Conservation (phyloP, 192 early-diverging fungal species). For the Pilaira anomala region DNA sequence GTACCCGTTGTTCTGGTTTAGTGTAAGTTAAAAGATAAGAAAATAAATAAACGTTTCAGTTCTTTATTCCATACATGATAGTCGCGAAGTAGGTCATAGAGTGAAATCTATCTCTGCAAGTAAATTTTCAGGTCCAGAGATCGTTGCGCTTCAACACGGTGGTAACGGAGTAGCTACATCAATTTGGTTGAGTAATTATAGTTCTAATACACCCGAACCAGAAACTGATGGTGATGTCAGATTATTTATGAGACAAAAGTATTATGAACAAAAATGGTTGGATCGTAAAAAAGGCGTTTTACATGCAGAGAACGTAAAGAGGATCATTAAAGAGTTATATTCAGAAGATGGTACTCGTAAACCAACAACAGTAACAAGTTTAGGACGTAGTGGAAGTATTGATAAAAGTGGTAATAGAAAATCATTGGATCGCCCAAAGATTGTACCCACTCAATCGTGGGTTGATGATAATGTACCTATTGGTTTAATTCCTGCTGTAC, state of each 20-base stretch:
- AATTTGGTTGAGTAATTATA: constrained; percentile 33
- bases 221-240: constrained; percentile 33
- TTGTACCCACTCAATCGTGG: not conserved
- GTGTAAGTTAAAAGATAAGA: constrained; percentile 41
- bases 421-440: not conserved
- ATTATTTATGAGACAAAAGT: constrained; percentile 38
- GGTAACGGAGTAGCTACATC: constrained; percentile 47
- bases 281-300: constrained; percentile 1
- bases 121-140: constrained; percentile 50
- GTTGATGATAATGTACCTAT: constrained; percentile 18
- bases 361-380: not conserved
- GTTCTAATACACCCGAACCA: constrained; percentile 8
- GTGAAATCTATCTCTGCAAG: constrained; percentile 61
- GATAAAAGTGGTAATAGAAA: not conserved
- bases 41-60: not conserved
- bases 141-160: constrained; percentile 41
- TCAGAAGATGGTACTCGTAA: constrained; percentile 6
- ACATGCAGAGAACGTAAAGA: constrained; percentile 16
- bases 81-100: constrained; percentile 57
- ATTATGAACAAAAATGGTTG: constrained; percentile 36
- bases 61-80: constrained; percentile 21
- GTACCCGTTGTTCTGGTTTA: constrained; percentile 53
- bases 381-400: not conserved
- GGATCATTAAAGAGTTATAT: constrained; percentile 6
- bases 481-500: constrained; percentile 10